Base-by-base conservation (phyloP, 2,329 filamentous ascomycete genomes). In the Aspergillus floridensis region DNA sequence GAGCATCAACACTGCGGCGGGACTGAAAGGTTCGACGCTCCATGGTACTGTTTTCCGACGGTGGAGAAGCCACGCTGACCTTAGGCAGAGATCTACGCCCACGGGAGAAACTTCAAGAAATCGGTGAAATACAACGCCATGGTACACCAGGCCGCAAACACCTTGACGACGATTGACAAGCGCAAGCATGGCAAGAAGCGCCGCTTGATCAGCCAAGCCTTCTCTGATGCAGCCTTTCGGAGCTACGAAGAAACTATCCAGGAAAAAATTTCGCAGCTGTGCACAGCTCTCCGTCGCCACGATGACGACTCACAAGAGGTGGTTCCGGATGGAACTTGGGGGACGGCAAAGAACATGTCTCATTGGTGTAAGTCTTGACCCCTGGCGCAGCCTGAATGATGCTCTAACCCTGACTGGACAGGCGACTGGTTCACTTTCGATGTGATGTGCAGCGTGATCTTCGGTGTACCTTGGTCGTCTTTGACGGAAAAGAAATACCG, bases 51-150 rank as follows among this genome's bases (percentile, higher is more conserved):
- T 41, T 14, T 12, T 14, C 10, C 12, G 8, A 3, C 8, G 4
- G 14, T 14, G n/a, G 14, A 16, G 7, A 31, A 6, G 5, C 21
- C 26, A 49, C 2, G n/a, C 52, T 54, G 32, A 57, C 35, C 6
- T 38, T 32, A 16, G 16, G 16, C 53, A 59, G 66, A 68, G 8
- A 82, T 84, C 67, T 83, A 84, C 64, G 75, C 78, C 32, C 76
- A 76, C 71, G 73, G 76, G 26, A 71, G 76, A 48, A 81, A 82
- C 63, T 77, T 82, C 14, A 75, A 76, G 41, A 84, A 83, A 62
- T 77, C 78, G 1, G 71, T 76, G 38, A 81, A 80, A 63, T 83
- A 83, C 66, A 71, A 73, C 24, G 77, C 80, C 1, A 81, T 82
- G 71, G 75, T 46, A 72, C 76, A 24, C 71, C 74, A 61, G 12